Evolutionary conservation across 106 monocot genomes (phyloP).

Genomic region (Phalaenopsis aphrodite): DNA sequence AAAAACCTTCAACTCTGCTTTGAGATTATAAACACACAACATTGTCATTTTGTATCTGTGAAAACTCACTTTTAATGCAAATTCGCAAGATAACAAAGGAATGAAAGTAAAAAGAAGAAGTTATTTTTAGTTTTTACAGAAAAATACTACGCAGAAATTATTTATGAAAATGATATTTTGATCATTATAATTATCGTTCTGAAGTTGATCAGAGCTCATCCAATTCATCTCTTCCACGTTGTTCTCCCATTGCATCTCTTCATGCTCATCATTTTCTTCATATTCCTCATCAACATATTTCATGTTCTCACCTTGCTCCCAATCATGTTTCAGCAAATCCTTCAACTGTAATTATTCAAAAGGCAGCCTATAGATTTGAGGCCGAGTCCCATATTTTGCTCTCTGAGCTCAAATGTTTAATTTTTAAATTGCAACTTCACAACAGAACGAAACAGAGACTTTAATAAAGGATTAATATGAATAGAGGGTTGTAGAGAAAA

Average conservation of each 20-base stretch:
- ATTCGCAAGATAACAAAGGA: neutral
- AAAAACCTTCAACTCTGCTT: constrained; percentile 24
- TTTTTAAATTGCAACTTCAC: too few species aligned
- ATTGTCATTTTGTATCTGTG: constrained; percentile 17
- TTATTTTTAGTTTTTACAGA: neutral
- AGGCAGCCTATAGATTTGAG: neutral
- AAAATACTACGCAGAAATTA: neutral
- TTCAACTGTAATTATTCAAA: constrained; percentile 10
- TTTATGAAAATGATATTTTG: neutral
- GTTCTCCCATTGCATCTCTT: constrained; percentile 30
- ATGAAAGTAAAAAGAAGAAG: neutral
- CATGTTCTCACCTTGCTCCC: constrained; percentile 23
- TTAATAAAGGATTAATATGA: too few species aligned
- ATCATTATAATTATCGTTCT: constrained; percentile 48
- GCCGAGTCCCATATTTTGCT: too few species aligned
- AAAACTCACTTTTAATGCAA: neutral
- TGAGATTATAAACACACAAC: constrained; percentile 16
- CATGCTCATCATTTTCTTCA: constrained; percentile 22
- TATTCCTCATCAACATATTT: constrained; percentile 28
- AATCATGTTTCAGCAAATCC: constrained; percentile 39
- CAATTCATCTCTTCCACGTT: constrained; percentile 66
- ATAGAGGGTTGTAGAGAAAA: too few species aligned
- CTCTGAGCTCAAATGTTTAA: too few species aligned
- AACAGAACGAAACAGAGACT: too few species aligned
- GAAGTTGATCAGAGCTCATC: constrained; percentile 92